A percentile compares a stretch with the other conserved stretches of the same genome.
phyloP scores from a whole-genome alignment of 176 grass and related monocot species.

The Poa pratensis region DNA sequence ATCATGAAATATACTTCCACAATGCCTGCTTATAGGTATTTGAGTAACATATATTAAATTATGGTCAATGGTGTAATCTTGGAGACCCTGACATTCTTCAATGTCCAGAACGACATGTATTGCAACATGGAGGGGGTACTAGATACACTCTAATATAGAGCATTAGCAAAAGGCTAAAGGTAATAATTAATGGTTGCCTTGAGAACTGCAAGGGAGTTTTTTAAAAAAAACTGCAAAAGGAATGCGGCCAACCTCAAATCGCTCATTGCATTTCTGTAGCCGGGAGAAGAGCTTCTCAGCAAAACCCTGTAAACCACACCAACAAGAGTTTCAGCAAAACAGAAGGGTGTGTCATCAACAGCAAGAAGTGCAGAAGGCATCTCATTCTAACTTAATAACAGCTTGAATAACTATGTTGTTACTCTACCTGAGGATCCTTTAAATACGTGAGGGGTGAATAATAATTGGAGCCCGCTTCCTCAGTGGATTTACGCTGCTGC shows the following conservation, averaged over 20 bases:
- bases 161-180: conserved; percentile 13
- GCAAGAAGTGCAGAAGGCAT: conserved; percentile 11
- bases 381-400: neutral
- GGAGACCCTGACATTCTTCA: neutral
- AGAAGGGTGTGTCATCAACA: neutral
- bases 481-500: conserved; percentile 73
- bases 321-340: conserved; percentile 25
- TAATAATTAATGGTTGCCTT: neutral
- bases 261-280: conserved; percentile 86
- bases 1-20: conserved; percentile 13
- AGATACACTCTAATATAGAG: neutral
- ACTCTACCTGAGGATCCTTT: conserved; percentile 86
- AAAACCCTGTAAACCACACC: conserved; percentile 68
- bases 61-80: neutral
- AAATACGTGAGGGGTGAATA: conserved; percentile 89
- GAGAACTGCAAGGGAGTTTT: neutral
- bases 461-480: conserved; percentile 65
- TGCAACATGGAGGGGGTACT: neutral
- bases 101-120: neutral
- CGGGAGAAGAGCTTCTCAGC: conserved; percentile 93
- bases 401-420: conserved; percentile 9
- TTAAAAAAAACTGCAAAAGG: neutral
- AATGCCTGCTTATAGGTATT: neutral
- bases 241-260: conserved; percentile 75
- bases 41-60: neutral